A percentile compares a stretch with the other conserved stretches of the same genome.
Conservation (phyloP, 345 rosid species). For the Xanthoceras sorbifolium region DNA sequence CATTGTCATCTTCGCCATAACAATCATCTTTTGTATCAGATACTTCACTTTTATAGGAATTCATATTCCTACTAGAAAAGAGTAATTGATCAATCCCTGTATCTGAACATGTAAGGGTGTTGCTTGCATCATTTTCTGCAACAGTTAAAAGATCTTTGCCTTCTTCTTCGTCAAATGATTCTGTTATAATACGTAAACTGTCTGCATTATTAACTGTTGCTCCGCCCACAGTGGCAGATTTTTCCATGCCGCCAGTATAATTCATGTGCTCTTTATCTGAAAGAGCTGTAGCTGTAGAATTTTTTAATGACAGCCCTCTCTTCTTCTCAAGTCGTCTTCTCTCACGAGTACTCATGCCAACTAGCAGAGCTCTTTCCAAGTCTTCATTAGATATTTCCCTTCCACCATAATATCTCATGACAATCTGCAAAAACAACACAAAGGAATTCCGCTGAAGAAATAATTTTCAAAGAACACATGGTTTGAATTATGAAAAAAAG, state of each 20-base stretch:
- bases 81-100: slow-evolving; percentile 17
- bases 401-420: slow-evolving; percentile 87
- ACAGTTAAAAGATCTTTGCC: slow-evolving; percentile 16
- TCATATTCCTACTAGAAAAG: slow-evolving; percentile 22
- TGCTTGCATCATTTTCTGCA: slow-evolving; percentile 24
- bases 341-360: slow-evolving; percentile 92
- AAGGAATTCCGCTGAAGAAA: not conserved
- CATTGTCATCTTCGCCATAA: slow-evolving; percentile 34
- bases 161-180: slow-evolving; percentile 18
- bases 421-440: slow-evolving; percentile 42
- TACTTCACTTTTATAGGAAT: slow-evolving; percentile 28
- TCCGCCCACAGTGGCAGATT: slow-evolving; percentile 20
- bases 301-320: slow-evolving; percentile 52
- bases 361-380: slow-evolving; percentile 79
- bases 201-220: slow-evolving; percentile 18
- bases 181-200: slow-evolving; percentile 19
- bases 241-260: slow-evolving; percentile 10
- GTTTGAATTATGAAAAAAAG: not conserved
- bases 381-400: slow-evolving; percentile 79
- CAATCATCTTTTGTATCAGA: slow-evolving; percentile 28
- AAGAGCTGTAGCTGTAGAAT: slow-evolving; percentile 22
- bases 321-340: slow-evolving; percentile 69
- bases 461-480: not conserved
- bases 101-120: slow-evolving; percentile 20
- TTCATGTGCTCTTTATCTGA: slow-evolving; percentile 35